Evolutionary conservation across 345 rosid species (phyloP).

Genomic region (Gossypium ekmanianum): DNA sequence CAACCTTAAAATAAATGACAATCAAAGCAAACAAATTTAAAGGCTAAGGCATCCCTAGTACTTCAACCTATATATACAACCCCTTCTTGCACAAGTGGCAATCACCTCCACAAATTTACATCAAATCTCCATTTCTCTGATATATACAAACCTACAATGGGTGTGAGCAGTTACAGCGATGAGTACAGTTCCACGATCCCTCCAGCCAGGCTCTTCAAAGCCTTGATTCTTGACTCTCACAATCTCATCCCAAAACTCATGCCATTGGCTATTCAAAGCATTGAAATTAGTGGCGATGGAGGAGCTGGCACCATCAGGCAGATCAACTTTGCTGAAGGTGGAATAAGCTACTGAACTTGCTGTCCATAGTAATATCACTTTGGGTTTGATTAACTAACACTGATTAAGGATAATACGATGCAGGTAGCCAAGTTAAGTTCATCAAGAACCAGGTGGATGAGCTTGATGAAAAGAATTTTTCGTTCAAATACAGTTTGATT

Average conservation of each 20-base stretch:
- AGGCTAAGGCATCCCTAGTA: background rate
- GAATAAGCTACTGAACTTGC: background rate
- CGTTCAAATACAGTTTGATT: conserved; percentile 30
- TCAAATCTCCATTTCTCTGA: background rate
- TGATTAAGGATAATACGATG: background rate
- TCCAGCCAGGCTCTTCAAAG: conserved; percentile 39
- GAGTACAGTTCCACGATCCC: conserved; percentile 26
- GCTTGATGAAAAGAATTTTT: conserved; percentile 25
- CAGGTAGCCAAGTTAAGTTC: conserved; percentile 29
- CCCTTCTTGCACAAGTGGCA: background rate
- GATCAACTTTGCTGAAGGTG: conserved; percentile 38
- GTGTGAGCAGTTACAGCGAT: conserved; percentile 16
- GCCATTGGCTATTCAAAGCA: conserved; percentile 33
- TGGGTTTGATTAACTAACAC: background rate
- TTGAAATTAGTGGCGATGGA: conserved; percentile 35
- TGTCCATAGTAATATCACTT: background rate
- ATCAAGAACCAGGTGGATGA: conserved; percentile 33
- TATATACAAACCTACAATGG: conserved; percentile 12
- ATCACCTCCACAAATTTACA: background rate
- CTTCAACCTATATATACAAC: conserved; percentile 16
- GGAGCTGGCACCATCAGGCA: conserved; percentile 38
- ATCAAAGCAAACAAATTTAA: background rate
- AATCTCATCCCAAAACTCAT: conserved; percentile 38
- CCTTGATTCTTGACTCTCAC: conserved; percentile 33
- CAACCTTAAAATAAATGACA: conserved; percentile 11